A percentile compares a stretch with the other conserved stretches of the same genome.
Conservation (phyloP, 257 asterid species). For the Rehmannia glutinosa region DNA sequence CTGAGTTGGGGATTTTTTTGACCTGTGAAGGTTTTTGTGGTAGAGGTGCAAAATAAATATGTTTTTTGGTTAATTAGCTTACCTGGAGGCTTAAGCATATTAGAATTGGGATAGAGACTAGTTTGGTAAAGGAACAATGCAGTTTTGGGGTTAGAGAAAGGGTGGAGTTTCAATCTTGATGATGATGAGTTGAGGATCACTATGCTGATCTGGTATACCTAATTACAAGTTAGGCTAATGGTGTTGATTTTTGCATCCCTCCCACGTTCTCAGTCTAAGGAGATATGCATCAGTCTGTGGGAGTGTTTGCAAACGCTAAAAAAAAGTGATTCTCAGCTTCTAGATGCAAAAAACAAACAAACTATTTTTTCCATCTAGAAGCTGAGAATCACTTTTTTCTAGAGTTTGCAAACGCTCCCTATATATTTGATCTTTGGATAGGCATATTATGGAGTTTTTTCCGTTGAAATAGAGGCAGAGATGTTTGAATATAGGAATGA, state of each 20-base stretch:
- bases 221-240: neutral
- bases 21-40: no score
- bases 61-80: neutral
- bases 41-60: no score
- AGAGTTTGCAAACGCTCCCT: no score
- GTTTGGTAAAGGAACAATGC: neutral
- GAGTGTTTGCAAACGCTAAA: no score
- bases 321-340: no score
- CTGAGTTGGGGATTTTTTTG: no score
- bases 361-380: no score
- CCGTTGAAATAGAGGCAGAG: neutral
- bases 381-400: no score
- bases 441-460: neutral
- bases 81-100: neutral
- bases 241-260: neutral
- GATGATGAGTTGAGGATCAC: neutral
- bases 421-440: neutral
- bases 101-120: conserved; percentile 4
- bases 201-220: neutral
- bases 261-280: no score
- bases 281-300: no score
- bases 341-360: no score
- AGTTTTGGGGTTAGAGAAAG: neutral
- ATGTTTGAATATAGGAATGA: neutral
- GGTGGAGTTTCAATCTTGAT: neutral